These are phyloP conservation scores for Nakazawaea peltata DNA, from an alignment of 805 yeast species.

Conservation along the genomic window DNA sequence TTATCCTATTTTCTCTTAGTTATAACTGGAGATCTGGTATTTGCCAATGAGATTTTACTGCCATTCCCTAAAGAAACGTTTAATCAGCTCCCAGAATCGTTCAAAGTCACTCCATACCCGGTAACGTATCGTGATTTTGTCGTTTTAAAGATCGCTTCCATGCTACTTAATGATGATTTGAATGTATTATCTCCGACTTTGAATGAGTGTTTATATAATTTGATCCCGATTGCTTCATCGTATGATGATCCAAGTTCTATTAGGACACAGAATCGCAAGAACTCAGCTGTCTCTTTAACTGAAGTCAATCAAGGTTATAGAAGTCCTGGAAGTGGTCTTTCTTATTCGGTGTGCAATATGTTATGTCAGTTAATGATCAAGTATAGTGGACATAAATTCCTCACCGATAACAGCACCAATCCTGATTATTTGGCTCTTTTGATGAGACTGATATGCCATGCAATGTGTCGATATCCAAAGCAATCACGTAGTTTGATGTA, in stretches of 20 bases:
- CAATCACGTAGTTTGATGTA: slow-evolving; percentile 49
- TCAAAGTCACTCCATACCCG: slow-evolving; percentile 30
- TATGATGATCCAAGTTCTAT: not conserved
- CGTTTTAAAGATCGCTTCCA: slow-evolving; percentile 41
- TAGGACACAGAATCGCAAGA: slow-evolving; percentile 7
- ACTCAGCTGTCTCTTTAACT: slow-evolving; percentile 9
- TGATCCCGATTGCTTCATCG: slow-evolving; percentile 34
- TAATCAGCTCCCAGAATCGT: slow-evolving; percentile 42
- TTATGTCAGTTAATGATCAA: slow-evolving; percentile 35
- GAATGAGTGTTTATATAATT: slow-evolving; percentile 54
- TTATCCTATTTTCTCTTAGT: slow-evolving; percentile 45
- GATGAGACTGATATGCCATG: slow-evolving; percentile 46
- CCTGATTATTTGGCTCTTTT: slow-evolving; percentile 52
- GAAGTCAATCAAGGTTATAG: slow-evolving; percentile 10
- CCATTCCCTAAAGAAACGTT: slow-evolving; percentile 37
- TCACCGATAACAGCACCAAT: slow-evolving; percentile 33
- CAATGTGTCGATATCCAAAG: slow-evolving; percentile 39
- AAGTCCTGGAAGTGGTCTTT: slow-evolving; percentile 31
- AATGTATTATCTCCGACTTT: slow-evolving; percentile 35
- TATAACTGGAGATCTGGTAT: slow-evolving; percentile 28
- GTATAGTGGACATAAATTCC: slow-evolving; percentile 27
- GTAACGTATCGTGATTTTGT: slow-evolving; percentile 59
- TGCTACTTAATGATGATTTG: slow-evolving; percentile 28
- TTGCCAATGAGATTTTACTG: slow-evolving; percentile 32
- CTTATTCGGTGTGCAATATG: slow-evolving; percentile 40